Evolutionary conservation across 2,329 filamentous ascomycete species (phyloP).

Genomic region (Calonectria hongkongensis): DNA sequence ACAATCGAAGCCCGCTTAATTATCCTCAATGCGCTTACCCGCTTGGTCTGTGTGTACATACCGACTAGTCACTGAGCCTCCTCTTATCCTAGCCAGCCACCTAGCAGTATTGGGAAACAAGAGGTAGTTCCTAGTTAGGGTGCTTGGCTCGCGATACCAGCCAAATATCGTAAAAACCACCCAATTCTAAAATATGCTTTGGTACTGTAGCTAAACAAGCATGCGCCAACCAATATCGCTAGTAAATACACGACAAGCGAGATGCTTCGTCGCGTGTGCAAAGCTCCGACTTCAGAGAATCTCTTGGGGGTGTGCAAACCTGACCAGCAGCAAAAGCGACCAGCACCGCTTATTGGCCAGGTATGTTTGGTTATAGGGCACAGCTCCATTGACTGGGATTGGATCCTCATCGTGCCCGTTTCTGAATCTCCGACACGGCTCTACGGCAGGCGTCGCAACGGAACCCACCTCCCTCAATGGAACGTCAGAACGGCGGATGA

Average conservation of each 20-base stretch:
- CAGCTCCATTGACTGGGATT: slow-evolving; percentile 24
- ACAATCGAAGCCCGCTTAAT: background rate
- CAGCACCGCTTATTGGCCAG: slow-evolving; percentile 32
- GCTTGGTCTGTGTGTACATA: slow-evolving; percentile 11
- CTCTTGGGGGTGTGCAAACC: background rate
- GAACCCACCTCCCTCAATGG: slow-evolving; percentile 29
- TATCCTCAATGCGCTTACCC: slow-evolving; percentile 15
- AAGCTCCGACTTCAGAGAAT: slow-evolving; percentile 7
- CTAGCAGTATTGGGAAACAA: background rate
- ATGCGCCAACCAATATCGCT: background rate
- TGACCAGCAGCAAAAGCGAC: slow-evolving; percentile 17
- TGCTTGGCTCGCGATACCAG: background rate
- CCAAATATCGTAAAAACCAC: background rate
- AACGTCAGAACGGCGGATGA: slow-evolving; percentile 30
- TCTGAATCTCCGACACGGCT: slow-evolving; percentile 40
- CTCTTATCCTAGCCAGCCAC: slow-evolving; percentile 1
- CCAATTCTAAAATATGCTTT: background rate
- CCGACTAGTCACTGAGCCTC: slow-evolving; percentile 13
- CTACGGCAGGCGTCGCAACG: slow-evolving; percentile 24
- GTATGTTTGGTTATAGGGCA: slow-evolving; percentile 36
- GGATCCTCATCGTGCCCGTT: slow-evolving; percentile 27
- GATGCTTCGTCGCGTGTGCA: background rate
- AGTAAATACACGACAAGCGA: background rate
- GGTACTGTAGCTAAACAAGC: background rate
- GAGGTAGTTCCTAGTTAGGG: background rate